Percentiles rank a stretch among this genome's conserved stretches.
These are phyloP conservation scores for Trichoderma koningii DNA, from an alignment of 2,329 filamentous ascomycete species.

Conservation along the genomic window DNA sequence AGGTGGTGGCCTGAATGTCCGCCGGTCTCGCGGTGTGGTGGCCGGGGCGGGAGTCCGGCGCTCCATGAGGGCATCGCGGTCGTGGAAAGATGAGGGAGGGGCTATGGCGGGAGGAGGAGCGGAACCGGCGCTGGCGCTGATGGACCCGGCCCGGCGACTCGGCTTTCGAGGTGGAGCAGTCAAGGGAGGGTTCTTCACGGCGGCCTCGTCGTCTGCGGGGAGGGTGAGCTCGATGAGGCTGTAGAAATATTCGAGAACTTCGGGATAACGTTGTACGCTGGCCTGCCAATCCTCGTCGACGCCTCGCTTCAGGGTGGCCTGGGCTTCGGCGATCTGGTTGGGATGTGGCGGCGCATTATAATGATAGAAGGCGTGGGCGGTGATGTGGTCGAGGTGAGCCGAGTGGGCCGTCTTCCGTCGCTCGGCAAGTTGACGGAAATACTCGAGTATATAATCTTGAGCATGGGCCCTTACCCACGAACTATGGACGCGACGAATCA, in stretches of 20 bases:
- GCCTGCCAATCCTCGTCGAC: conserved; percentile 79
- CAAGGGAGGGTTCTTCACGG: conserved; percentile 62
- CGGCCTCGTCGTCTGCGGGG: conserved; percentile 62
- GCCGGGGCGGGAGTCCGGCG: conserved; percentile 23
- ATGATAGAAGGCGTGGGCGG: conserved; percentile 57
- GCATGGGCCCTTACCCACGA: conserved; percentile 66
- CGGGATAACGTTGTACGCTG: conserved; percentile 74
- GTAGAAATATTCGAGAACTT: conserved; percentile 82
- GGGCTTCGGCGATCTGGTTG: conserved; percentile 63
- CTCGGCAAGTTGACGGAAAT: conserved; percentile 63
- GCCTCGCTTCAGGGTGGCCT: conserved; percentile 67
- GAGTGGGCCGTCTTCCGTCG: conserved; percentile 61
- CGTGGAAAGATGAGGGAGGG: conserved; percentile 34
- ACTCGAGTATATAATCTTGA: conserved; percentile 68
- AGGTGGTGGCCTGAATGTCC: conserved; percentile 26
- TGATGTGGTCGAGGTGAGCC: conserved; percentile 58
- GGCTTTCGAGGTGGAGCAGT: conserved; percentile 55
- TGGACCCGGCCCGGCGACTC: conserved; percentile 44
- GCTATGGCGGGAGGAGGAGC: conserved; percentile 25
- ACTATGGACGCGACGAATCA: conserved; percentile 42
- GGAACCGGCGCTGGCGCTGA: conserved; percentile 41
- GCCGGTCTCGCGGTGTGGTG: conserved; percentile 33
- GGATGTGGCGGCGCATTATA: conserved; percentile 61
- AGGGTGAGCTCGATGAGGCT: conserved; percentile 67
- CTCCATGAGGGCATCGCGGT: conserved; percentile 31